Evolutionary conservation across 768 basidiomycete species (phyloP).

Genomic region (Lentinula sp.): DNA sequence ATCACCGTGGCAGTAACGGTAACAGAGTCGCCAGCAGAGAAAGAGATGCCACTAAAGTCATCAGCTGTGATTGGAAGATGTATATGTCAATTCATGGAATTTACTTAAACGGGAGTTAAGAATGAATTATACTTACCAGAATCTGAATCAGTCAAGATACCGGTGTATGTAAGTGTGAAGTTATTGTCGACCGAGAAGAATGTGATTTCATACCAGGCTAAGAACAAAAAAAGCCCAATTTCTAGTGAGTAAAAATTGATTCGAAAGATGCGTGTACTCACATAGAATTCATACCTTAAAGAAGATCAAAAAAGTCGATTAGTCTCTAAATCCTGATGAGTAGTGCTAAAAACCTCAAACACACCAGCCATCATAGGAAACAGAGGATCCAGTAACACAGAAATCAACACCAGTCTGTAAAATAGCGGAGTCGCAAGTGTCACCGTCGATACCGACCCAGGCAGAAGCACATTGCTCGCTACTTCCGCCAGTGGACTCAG

Average conservation of each 20-base stretch:
- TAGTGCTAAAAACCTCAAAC: not conserved
- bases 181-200: too few relatives aligned
- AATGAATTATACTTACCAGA: too few relatives aligned
- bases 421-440: conserved; percentile 5
- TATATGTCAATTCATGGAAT: not conserved
- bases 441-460: conserved; percentile 10
- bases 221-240: too few relatives aligned
- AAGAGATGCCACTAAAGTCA: conserved; percentile 1
- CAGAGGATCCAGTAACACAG: not conserved
- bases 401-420: conserved; percentile 9
- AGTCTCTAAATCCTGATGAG: too few relatives aligned
- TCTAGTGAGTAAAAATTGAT: not conserved
- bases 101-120: too few relatives aligned
- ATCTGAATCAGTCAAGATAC: too few relatives aligned
- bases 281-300: conserved; percentile 2
- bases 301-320: not conserved
- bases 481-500: not conserved
- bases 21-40: conserved; percentile 7
- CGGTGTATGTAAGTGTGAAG: too few relatives aligned
- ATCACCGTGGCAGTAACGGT: conserved; percentile 1
- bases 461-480: conserved; percentile 2
- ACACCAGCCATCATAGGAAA: conserved; percentile 1
- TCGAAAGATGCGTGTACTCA: not conserved
- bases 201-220: too few relatives aligned
- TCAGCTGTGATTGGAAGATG: not conserved